Evolutionary conservation across 2,329 filamentous ascomycete genomes (phyloP), one percentile per base, ranked within the genome.

Genomic region (Hypoxylon sp.): DNA sequence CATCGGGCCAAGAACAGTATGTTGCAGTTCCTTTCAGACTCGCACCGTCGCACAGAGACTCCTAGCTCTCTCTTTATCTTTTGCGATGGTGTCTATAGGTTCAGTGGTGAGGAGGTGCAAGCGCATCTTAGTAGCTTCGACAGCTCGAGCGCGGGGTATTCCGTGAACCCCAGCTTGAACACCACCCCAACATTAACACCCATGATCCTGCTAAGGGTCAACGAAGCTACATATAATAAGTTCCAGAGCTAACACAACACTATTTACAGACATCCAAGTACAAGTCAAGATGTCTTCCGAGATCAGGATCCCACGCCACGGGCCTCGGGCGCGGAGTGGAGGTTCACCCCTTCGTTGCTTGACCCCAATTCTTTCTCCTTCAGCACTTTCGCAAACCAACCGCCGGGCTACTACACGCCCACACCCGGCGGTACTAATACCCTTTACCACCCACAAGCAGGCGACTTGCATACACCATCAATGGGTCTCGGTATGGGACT

Each of bases 341-440:
- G 91, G 70, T 94, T 97, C 75, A 97, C 94, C 2, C 93, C 94
- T 3, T 96, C 94, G 21, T 83, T 97, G 61, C 86, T 98, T 76
- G 95, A 98, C 76, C 89, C 93, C 16, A 93, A 91, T 77, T 91
- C 92, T 29, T 93, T 93, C 77, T 88, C 89, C 23, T 97, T 97
- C 79, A 85, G 88, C 64, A 85, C 86, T 60, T 95, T 97, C 75
- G 89, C 91, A 69, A 93, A 92, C 78, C 91, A 94, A 69, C 87
- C 91, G 47, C 87, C 91, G 14, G 92, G 90, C 12, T 96, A 96
- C 79, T 97, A 97, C 79, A 94, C 93, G 6, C 92, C 94, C 1
- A 96, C 93, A 1, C 91, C 93, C 1, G 92, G 91, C 68, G 91
- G 91, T 47, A 91, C 89, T 68, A 93, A 91, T 75, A 91, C 91